Evolutionary conservation across 305 asterid species (phyloP).

Genomic region (Fraxinus paxiana): DNA sequence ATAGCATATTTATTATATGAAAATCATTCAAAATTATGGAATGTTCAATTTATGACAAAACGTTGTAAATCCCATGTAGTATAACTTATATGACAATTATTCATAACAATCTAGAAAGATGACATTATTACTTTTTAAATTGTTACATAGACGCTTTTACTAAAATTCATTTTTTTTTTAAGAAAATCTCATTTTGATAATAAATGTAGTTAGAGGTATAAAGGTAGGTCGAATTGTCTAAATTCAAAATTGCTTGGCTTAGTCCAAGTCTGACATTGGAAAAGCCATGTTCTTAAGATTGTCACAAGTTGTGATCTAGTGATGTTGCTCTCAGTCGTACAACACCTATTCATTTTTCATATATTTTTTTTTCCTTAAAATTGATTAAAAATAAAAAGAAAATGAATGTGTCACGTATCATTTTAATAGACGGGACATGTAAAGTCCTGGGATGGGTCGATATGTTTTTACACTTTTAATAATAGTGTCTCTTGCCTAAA

Average conservation of each 20-base stretch:
- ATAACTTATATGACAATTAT: no score
- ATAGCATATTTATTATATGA: not conserved
- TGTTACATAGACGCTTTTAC: not conserved
- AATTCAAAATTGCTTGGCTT: not conserved
- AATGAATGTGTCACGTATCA: no score
- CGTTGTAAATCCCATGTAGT: not conserved
- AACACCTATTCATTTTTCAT: not conserved
- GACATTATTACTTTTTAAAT: no score
- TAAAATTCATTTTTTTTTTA: not conserved
- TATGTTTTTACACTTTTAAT: not conserved
- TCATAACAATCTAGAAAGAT: no score
- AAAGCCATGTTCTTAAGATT: not conserved
- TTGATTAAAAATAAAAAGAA: no score
- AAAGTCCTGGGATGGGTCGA: no score
- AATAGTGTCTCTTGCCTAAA: not conserved
- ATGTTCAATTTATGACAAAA: not conserved
- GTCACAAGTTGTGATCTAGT: not conserved
- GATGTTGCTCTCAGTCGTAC: not conserved
- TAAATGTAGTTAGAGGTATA: not conserved
- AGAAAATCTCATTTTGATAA: no score
- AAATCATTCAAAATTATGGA: not conserved
- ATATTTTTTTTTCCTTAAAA: no score
- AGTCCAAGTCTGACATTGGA: no score
- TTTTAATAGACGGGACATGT: no score
- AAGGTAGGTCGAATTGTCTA: not conserved